Conservation (phyloP, 2,329 filamentous ascomycete genomes). For the Cryphonectria carpinicola region DNA sequence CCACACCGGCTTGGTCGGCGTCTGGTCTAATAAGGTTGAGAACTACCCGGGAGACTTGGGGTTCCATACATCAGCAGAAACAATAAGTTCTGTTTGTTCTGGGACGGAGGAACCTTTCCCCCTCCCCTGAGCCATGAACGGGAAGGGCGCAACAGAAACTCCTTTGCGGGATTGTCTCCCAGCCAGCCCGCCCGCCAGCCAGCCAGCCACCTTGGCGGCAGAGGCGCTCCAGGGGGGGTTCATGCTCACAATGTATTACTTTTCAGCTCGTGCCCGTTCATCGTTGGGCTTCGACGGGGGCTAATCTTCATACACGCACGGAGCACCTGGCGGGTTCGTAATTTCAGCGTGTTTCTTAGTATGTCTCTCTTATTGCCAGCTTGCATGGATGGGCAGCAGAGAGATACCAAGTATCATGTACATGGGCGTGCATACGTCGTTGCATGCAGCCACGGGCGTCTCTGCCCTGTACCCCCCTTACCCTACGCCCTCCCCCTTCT, state of each 20-base stretch:
- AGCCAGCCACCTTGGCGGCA: neutral
- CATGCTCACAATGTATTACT: neutral
- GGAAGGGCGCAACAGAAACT: neutral
- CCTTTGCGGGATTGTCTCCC: neutral
- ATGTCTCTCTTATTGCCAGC: neutral
- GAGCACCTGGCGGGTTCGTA: neutral
- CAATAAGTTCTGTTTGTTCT: neutral
- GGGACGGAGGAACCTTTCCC: neutral
- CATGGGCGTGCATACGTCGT: neutral
- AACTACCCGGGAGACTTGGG: neutral
- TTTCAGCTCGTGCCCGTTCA: neutral
- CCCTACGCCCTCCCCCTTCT: neutral
- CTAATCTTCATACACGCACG: neutral
- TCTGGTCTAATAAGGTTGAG: neutral
- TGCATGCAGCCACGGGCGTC: neutral
- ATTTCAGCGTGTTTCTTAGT: neutral
- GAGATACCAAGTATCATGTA: neutral
- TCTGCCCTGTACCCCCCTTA: neutral
- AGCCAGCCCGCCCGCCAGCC: neutral
- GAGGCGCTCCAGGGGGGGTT: neutral
- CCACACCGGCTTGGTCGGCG: neutral
- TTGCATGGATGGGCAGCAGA: neutral
- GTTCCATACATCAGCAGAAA: neutral
- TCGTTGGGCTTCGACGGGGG: slow-evolving; percentile 1
- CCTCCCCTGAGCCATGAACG: neutral